Base-by-base conservation (phyloP, 2,329 filamentous ascomycete species). In the Epicoccum sorghinum region DNA sequence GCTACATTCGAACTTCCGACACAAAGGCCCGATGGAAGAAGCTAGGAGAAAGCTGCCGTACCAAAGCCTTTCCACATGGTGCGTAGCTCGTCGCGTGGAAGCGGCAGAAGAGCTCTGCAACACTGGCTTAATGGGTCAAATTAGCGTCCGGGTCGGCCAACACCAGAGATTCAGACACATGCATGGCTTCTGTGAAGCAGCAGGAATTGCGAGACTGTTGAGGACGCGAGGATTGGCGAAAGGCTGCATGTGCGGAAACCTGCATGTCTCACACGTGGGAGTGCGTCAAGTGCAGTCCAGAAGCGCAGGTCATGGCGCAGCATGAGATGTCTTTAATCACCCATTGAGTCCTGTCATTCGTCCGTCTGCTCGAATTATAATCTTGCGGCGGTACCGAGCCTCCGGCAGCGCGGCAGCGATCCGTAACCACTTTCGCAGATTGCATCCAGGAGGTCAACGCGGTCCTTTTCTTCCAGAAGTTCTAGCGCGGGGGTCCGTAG, bases 61-160 rank as follows among this genome's bases (percentile, higher is more conserved):
- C 37, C 37, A 33, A 29, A 36, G 23, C 53, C 53, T 47, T 13
- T 22, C 47, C 47, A 29, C 8, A 27, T 50, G 25, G 24, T 49
- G 64, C 61, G 51, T 71, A 61, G 63, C 56, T 51, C 57, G 60
- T 71, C 70, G 70, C 70, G 71, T 72, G 71, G 70, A 73, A 69
- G 40, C 70, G 70, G 70, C 66, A 60, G 52, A 42, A 42, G 54
- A 37, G 37, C 55, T 54, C 52, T 72, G 65, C 58, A 60, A 71
- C 65, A 55, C 64, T 66, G 62, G 62, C 56, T 40, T 49, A 29
- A 48, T 46, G 55, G 59, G 59, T 52, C 58, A 47, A 33, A 52
- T 41, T 59, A 58, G 55, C 37, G 45, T 58, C 7, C 38, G 29
- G 27, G 43, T 43, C 41, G 43, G 35, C 38, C 33, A 43, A 27